Percentiles rank a stretch among this genome's conserved stretches.
phyloP scores from a whole-genome alignment of 2,329 filamentous ascomycete species.

The Ophiostoma populinum region DNA sequence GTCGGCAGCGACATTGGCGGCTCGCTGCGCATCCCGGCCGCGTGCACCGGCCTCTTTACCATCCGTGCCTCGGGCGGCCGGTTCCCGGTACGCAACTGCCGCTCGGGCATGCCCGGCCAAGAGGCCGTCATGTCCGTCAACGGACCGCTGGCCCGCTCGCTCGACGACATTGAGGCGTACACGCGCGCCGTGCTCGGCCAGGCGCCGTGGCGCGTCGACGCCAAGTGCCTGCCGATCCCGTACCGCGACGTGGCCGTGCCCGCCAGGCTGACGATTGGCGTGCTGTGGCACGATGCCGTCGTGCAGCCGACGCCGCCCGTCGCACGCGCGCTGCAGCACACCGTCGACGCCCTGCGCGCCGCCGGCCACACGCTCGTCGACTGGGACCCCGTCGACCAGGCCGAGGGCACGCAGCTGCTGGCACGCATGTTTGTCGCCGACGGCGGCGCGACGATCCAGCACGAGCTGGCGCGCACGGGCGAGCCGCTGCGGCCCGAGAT shows the following conservation, averaged over 20 bases:
- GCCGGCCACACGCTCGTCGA: slow-evolving; percentile 35
- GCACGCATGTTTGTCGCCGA: slow-evolving; percentile 31
- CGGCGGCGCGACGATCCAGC: slow-evolving; percentile 18
- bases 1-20: slow-evolving; percentile 48
- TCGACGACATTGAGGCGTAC: slow-evolving; percentile 38
- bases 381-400: slow-evolving; percentile 28
- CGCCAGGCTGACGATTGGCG: slow-evolving; percentile 32
- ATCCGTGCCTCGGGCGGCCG: slow-evolving; percentile 39
- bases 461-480: slow-evolving; percentile 15
- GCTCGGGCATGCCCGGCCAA: slow-evolving; percentile 45
- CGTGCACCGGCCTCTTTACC: slow-evolving; percentile 39
- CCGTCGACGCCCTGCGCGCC: slow-evolving; percentile 24
- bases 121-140: slow-evolving; percentile 48
- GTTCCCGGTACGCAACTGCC: slow-evolving; percentile 35
- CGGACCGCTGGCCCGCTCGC: slow-evolving; percentile 39
- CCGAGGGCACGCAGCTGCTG: slow-evolving; percentile 21
- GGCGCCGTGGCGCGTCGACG: slow-evolving; percentile 38
- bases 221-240: slow-evolving; percentile 39
- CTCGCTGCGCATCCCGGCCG: slow-evolving; percentile 34
- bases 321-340: slow-evolving; percentile 31
- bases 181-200: slow-evolving; percentile 31
- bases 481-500: slow-evolving; percentile 26
- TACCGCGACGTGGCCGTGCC: slow-evolving; percentile 23
- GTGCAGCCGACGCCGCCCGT: slow-evolving; percentile 51
- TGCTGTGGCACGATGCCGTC: slow-evolving; percentile 48